A percentile compares a stretch with the other conserved stretches of the same genome.
Evolutionary conservation across 228 moss, liverwort and hornwort species (phyloP).

Genomic region (Sphagnum fallax): DNA sequence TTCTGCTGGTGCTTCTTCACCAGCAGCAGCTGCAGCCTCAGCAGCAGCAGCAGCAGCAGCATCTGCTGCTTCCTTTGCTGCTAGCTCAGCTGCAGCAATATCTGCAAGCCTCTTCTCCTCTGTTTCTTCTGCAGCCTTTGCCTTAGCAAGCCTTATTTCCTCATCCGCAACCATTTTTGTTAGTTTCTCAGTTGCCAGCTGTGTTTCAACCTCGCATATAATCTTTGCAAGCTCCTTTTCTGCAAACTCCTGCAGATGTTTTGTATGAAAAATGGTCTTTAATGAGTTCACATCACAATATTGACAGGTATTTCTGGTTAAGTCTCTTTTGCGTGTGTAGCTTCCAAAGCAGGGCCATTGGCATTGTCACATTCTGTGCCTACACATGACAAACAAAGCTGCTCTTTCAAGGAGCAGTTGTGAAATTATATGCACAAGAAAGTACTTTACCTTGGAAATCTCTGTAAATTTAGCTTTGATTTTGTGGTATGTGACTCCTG

Average conservation of each 20-base stretch:
- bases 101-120: slow-evolving; percentile 15
- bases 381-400: no score
- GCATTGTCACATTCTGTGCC: no score
- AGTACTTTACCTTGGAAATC: slow-evolving; percentile 21
- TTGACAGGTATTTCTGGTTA: no score
- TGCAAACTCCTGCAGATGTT: slow-evolving; percentile 19
- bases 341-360: no score
- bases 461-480: slow-evolving; percentile 33
- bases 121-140: slow-evolving; percentile 13
- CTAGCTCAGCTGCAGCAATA: background rate
- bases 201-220: slow-evolving; percentile 20
- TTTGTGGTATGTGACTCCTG: slow-evolving; percentile 8
- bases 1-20: background rate
- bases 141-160: slow-evolving; percentile 30
- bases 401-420: no score
- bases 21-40: background rate
- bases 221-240: slow-evolving; percentile 22
- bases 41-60: slow-evolving; percentile 7
- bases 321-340: no score
- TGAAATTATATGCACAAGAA: no score
- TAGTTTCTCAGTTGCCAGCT: slow-evolving; percentile 9
- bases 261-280: no score
- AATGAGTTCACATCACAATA: no score
- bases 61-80: slow-evolving; percentile 9
- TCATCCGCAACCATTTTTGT: slow-evolving; percentile 16